A percentile compares a stretch with the other conserved stretches of the same genome.
phyloP scores from a whole-genome alignment of 768 basidiomycete species.

The Termitomyces sp. region DNA sequence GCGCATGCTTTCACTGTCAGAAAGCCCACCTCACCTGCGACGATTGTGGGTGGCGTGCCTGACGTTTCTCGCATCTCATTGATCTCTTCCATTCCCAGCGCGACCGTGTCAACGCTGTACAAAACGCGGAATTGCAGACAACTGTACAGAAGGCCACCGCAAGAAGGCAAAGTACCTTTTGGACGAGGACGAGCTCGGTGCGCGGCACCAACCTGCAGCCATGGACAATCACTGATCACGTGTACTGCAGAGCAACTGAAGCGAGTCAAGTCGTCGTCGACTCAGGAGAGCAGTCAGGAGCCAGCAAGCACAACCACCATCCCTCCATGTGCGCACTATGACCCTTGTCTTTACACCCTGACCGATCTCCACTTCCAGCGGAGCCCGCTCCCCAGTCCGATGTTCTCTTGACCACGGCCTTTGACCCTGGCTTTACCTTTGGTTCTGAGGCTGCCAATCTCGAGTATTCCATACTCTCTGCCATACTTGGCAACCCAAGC shows the following conservation, averaged over 20 bases:
- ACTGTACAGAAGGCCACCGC: constrained; percentile 90
- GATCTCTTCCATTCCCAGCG: constrained; percentile 40
- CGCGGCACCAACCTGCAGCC: constrained; percentile 18
- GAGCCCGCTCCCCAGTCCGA: constrained; percentile 52
- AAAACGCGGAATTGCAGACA: constrained; percentile 85
- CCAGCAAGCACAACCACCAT: constrained; percentile 20
- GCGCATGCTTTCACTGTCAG: constrained; percentile 94
- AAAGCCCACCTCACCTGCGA: constrained; percentile 99
- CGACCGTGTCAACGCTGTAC: constrained; percentile 95
- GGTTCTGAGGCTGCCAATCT: constrained; percentile 89
- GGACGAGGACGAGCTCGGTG: constrained; percentile 90
- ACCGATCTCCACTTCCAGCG: constrained; percentile 22
- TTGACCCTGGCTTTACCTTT: constrained; percentile 62
- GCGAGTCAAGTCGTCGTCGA: constrained; percentile 33
- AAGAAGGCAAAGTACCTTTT: constrained; percentile 98
- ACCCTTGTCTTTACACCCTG: not conserved
- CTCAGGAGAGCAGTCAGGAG: constrained; percentile 33
- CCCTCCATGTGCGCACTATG: constrained; percentile 26
- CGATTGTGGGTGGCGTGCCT: constrained; percentile 62
- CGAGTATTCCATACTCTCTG: constrained; percentile 92
- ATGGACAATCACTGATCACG: constrained; percentile 30
- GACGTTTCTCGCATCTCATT: constrained; percentile 9
- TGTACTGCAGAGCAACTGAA: constrained; percentile 43
- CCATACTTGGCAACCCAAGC: constrained; percentile 80
- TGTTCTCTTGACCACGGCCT: constrained; percentile 52